A percentile compares a stretch with the other conserved stretches of the same genome.
Evolutionary conservation across 345 rosid genomes (phyloP).

Genomic region (Gossypium arboreum): DNA sequence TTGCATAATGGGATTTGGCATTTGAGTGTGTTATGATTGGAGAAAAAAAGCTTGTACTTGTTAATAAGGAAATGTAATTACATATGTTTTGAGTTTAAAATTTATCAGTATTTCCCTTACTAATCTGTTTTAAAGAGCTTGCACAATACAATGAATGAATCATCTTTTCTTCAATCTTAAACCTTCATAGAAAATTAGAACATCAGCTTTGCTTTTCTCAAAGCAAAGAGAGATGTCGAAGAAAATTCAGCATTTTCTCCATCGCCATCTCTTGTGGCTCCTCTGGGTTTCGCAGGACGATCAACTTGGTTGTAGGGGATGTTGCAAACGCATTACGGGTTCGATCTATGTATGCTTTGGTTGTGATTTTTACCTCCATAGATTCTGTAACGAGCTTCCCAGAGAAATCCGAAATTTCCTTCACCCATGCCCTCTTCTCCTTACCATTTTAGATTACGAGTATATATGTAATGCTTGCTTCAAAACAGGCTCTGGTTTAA

Average conservation of each 20-base stretch:
- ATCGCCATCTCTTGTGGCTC: background rate
- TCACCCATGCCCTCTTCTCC: conserved; percentile 14
- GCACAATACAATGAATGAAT: no score
- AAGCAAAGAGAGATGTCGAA: background rate
- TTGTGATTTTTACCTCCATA: background rate
- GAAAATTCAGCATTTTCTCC: background rate
- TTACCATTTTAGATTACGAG: background rate
- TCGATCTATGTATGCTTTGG: background rate
- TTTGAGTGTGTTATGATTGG: background rate
- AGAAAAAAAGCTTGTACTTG: background rate
- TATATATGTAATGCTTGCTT: background rate
- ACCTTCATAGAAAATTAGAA: no score
- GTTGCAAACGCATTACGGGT: background rate
- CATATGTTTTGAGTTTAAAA: background rate
- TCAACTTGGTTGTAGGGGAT: background rate
- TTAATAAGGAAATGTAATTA: conserved; percentile 25
- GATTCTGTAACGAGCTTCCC: background rate
- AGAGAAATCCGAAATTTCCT: background rate
- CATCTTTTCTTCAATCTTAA: no score
- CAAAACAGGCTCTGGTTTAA: background rate
- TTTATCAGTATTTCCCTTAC: background rate
- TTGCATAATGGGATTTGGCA: background rate
- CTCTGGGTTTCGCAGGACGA: no score
- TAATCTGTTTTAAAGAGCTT: no score
- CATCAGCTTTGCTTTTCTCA: no score